phyloP scores from a whole-genome alignment of 495 filamentous ascomycete genomes.

The Wilcoxina mikolae region DNA sequence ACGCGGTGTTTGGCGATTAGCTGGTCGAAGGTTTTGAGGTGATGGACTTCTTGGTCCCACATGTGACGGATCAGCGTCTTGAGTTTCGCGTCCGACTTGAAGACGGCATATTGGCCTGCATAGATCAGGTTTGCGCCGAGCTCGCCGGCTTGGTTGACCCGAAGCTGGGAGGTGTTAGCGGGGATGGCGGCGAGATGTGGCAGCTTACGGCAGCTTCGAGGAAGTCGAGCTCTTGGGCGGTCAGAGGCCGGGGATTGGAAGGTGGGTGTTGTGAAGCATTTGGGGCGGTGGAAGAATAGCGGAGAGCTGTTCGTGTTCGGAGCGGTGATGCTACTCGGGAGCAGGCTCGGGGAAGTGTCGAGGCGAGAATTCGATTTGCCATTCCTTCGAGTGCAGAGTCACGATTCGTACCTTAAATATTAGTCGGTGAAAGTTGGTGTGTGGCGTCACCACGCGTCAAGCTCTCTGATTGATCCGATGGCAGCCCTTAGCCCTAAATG shows the following conservation, averaged over 20 bases:
- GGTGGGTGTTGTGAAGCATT: constrained; percentile 7
- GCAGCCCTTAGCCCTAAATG: no score
- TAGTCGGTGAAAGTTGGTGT: no score
- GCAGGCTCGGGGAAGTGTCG: neutral
- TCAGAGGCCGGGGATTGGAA: constrained; percentile 40
- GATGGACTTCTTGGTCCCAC: constrained; percentile 88
- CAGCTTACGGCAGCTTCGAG: constrained; percentile 55
- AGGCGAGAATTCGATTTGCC: no score
- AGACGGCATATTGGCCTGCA: constrained; percentile 56
- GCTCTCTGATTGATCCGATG: no score
- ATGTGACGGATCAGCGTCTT: constrained; percentile 88
- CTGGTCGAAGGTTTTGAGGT: constrained; percentile 70
- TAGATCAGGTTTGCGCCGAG: constrained; percentile 79
- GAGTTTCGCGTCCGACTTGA: constrained; percentile 67
- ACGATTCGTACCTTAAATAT: no score
- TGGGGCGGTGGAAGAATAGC: neutral
- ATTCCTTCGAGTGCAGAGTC: no score
- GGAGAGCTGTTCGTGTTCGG: neutral
- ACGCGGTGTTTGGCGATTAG: constrained; percentile 77
- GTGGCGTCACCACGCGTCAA: no score
- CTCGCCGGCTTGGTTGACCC: constrained; percentile 84
- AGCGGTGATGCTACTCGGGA: neutral
- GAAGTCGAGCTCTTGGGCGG: constrained; percentile 52
- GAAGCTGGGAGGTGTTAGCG: constrained; percentile 34
- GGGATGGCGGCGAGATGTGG: constrained; percentile 5